Conservation (phyloP, 768 basidiomycete genomes). For the Pleurotus pulmonarius region DNA sequence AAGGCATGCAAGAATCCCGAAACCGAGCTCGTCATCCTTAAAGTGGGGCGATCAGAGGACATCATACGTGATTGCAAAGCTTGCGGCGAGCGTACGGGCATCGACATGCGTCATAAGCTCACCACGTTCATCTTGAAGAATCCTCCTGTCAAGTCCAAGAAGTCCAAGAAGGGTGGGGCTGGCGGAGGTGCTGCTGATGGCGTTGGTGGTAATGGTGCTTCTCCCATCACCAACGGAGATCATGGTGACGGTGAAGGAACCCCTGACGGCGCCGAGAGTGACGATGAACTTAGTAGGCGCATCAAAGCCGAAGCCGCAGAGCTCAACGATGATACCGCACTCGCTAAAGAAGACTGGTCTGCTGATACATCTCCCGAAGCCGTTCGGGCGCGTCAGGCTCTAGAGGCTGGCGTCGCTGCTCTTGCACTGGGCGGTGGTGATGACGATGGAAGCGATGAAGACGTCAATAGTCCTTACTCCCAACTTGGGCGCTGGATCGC, state of each 20-base stretch:
- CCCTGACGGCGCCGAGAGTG: conserved; percentile 66
- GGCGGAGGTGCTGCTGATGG: conserved; percentile 23
- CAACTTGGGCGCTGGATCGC: conserved; percentile 84
- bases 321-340: conserved; percentile 56
- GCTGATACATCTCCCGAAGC: conserved; percentile 90
- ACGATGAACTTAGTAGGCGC: conserved; percentile 85
- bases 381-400: conserved; percentile 74
- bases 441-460: conserved; percentile 89
- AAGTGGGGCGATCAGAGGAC: conserved; percentile 72
- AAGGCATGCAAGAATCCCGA: conserved; percentile 98
- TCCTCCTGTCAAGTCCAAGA: conserved; percentile 86
- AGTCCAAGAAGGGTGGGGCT: conserved; percentile 56
- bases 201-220: conserved; percentile 16
- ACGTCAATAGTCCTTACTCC: conserved; percentile 80
- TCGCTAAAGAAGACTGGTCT: conserved; percentile 81
- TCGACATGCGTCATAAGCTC: conserved; percentile 97
- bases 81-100: conserved; percentile 85
- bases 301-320: conserved; percentile 89
- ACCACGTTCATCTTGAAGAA: conserved; percentile 97
- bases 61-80: conserved; percentile 98
- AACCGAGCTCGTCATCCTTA: conserved; percentile 91
- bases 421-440: conserved; percentile 48
- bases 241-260: conserved; percentile 39
- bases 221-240: conserved; percentile 26
- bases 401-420: conserved; percentile 57